phyloP scores from a whole-genome alignment of 2,329 filamentous ascomycete genomes.

The Aspergillus fructus region DNA sequence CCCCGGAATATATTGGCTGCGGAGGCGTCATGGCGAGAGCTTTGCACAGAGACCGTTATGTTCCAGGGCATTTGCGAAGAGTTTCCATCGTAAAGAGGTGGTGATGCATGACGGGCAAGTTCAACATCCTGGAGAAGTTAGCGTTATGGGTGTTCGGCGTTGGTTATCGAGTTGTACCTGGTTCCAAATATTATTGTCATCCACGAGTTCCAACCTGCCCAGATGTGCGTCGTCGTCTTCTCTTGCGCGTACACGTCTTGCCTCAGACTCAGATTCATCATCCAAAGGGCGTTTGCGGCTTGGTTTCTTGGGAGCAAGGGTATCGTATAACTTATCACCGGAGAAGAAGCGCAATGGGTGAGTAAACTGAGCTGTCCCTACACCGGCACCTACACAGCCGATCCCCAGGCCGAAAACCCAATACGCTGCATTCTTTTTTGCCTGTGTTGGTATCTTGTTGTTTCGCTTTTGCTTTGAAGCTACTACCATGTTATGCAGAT shows the following conservation, averaged over 20 bases:
- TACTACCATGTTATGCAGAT: conserved; percentile 60
- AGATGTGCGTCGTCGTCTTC: conserved; percentile 34
- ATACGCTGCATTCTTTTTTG: conserved; percentile 63
- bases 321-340: conserved; percentile 54
- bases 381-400: conserved; percentile 51
- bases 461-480: conserved; percentile 46
- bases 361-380: conserved; percentile 40
- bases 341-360: conserved; percentile 61
- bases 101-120: conserved; percentile 66
- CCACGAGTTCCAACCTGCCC: conserved; percentile 29
- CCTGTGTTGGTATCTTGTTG: conserved; percentile 44
- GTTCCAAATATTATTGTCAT: conserved; percentile 38
- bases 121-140: conserved; percentile 55
- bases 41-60: conserved; percentile 54
- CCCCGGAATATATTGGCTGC: conserved; percentile 30
- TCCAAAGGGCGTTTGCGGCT: conserved; percentile 32
- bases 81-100: conserved; percentile 66
- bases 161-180: conserved; percentile 23
- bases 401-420: conserved; percentile 61
- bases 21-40: conserved; percentile 49
- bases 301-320: conserved; percentile 40
- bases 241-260: conserved; percentile 40
- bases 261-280: conserved; percentile 25
- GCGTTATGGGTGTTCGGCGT: neutral
- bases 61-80: conserved; percentile 71